Conservation (phyloP, 2,329 filamentous ascomycete species). For the Penicillium oxalicum region DNA sequence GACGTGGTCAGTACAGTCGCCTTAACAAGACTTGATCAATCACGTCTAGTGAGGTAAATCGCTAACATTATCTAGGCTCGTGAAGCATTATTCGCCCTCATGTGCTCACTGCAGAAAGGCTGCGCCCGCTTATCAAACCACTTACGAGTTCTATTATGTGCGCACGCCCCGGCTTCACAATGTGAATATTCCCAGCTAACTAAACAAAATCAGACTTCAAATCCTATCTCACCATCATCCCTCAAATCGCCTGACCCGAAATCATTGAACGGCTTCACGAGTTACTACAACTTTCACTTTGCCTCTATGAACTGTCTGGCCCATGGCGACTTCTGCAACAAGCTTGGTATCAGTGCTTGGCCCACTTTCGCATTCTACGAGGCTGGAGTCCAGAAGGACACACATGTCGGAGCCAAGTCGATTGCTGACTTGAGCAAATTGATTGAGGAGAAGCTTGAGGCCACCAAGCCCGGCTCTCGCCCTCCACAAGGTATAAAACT, state of each 20-base stretch:
- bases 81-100: conserved; percentile 49
- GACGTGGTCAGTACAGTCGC: conserved; percentile 41
- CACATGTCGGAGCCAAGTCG: conserved; percentile 60
- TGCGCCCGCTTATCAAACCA: conserved; percentile 80
- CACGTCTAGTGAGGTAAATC: not conserved
- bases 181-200: conserved; percentile 18
- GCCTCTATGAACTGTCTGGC: conserved; percentile 79
- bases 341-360: conserved; percentile 62
- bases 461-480: conserved; percentile 72
- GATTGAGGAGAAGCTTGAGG: conserved; percentile 71
- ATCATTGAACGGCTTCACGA: conserved; percentile 62
- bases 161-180: conserved; percentile 10
- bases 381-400: conserved; percentile 63
- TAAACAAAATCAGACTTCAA: conserved; percentile 58
- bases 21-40: not conserved
- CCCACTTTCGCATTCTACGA: conserved; percentile 77
- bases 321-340: conserved; percentile 68
- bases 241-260: conserved; percentile 47
- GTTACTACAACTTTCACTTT: conserved; percentile 86
- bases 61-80: conserved; percentile 38
- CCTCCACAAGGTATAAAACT: conserved; percentile 61
- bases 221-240: conserved; percentile 54
- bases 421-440: conserved; percentile 62
- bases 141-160: conserved; percentile 83
- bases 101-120: conserved; percentile 69